Base-by-base conservation (phyloP, 345 rosid genomes). In the Eucalyptus lansdowneana region DNA sequence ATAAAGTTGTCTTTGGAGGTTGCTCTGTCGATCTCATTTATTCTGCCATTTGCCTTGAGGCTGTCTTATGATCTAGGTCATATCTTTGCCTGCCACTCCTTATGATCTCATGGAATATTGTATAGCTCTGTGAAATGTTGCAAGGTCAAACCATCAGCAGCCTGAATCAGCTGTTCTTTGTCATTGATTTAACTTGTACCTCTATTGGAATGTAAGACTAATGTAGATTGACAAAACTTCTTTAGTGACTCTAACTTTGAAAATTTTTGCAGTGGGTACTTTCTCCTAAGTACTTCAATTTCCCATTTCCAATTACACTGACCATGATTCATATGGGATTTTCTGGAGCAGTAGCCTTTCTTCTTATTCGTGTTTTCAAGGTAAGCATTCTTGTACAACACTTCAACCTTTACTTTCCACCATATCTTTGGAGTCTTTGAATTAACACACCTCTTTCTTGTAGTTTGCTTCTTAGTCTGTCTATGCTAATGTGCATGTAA, bases 311-410 rank as follows among this genome's bases (percentile, higher is more conserved):
- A 85, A 97, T 97, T 83, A 95, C 99, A 42, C 96, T 97, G 87
- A 97, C 98, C 53, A 97, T 97, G 99, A 96, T 97, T 90, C 99
- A 97, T 90, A 97, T 97, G 99, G 98, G 95, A 29, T 97, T 97
- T 90, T 94, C 97, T 50, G 98, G 98, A 92, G 90, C 90, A 7
- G 93, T 96, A 86, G 95, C 99, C 9, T 96, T 97, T 90, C 90
- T 97, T 86, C 96, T 97, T 88, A 94, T 97, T 93, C 99, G 97
- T 44, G 99, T 98, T 49, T 95, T 98, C 93, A 96, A 96, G 99
- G 99, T 97, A 92, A 51, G 88, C n/a, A 50, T 44, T 81, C 27
- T 65, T 16, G 49, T 8, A 25, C 25, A 27, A 31, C 25, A 67
- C 86, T 88, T 88, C 62, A 47, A 27, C 44, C 45, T 50, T 69